phyloP scores from a whole-genome alignment of 2,329 filamentous ascomycete species.

The Claviceps arundinis region DNA sequence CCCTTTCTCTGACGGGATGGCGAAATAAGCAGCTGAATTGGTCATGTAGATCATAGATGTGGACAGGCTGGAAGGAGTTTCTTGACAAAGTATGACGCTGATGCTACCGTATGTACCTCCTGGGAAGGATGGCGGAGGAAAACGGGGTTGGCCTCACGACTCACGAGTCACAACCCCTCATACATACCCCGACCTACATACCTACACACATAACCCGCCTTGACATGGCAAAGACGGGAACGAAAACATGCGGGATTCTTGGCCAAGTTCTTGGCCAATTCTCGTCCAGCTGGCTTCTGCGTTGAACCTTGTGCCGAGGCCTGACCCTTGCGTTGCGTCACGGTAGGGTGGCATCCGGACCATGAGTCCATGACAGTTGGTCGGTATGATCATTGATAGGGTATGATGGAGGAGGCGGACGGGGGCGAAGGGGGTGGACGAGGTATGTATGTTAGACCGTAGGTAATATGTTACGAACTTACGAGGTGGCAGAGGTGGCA shows the following conservation, averaged over 20 bases:
- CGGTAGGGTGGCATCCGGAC: neutral
- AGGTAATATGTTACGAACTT: neutral
- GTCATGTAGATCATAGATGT: neutral
- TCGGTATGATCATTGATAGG: neutral
- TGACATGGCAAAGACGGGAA: constrained; percentile 2
- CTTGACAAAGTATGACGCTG: neutral
- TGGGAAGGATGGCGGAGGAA: neutral
- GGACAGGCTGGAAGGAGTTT: neutral
- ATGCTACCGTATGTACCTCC: neutral
- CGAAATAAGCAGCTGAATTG: neutral
- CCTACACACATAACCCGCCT: neutral
- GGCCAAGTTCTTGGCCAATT: neutral
- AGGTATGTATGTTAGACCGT: neutral
- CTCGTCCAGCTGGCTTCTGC: neutral
- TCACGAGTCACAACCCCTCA: neutral
- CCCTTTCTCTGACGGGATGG: neutral
- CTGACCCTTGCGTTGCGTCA: constrained; percentile 3
- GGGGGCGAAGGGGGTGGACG: neutral
- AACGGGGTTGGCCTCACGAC: neutral
- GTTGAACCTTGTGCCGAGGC: constrained; percentile 1
- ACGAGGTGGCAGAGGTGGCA: neutral
- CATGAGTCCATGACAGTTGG: neutral
- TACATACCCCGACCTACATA: too few relatives aligned
- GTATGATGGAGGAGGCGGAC: neutral
- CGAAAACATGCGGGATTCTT: constrained; percentile 2